A percentile compares a stretch with the other conserved stretches of the same genome.
Evolutionary conservation across 2,329 filamentous ascomycete species (phyloP).

Genomic region (Dothiorella sarmentorum): DNA sequence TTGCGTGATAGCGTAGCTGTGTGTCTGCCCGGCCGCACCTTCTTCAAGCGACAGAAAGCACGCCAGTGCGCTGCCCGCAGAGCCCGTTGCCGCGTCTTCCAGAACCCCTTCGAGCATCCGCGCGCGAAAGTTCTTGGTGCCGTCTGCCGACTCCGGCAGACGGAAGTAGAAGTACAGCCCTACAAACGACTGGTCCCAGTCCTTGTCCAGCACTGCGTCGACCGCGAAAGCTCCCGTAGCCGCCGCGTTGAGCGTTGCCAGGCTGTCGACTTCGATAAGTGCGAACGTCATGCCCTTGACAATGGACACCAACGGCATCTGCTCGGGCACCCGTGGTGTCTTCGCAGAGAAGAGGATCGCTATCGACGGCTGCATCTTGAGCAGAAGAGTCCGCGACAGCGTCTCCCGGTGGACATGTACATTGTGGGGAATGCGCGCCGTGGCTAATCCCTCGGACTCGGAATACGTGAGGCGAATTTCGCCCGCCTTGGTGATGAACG

Average conservation of each 20-base stretch:
- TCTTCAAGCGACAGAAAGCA: slow-evolving; percentile 45
- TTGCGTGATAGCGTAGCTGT: slow-evolving; percentile 45
- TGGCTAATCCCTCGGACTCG: slow-evolving; percentile 45
- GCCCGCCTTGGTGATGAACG: slow-evolving; percentile 45
- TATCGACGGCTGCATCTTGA: slow-evolving; percentile 37
- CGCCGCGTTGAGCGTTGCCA: slow-evolving; percentile 55
- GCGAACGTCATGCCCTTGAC: slow-evolving; percentile 73
- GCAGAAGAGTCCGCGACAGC: slow-evolving; percentile 25
- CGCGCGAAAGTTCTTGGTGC: slow-evolving; percentile 47
- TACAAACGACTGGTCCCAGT: slow-evolving; percentile 55
- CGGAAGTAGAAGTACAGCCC: slow-evolving; percentile 59
- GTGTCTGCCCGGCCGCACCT: slow-evolving; percentile 30
- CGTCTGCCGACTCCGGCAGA: slow-evolving; percentile 29
- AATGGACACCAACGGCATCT: slow-evolving; percentile 46
- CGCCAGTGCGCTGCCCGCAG: slow-evolving; percentile 47
- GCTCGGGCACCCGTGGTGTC: slow-evolving; percentile 18
- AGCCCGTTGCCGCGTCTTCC: slow-evolving; percentile 52
- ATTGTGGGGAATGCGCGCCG: slow-evolving; percentile 64
- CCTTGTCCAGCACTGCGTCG: slow-evolving; percentile 38
- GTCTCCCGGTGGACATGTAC: slow-evolving; percentile 56
- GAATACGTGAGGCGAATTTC: slow-evolving; percentile 43
- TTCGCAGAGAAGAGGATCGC: slow-evolving; percentile 17
- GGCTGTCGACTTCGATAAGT: slow-evolving; percentile 58
- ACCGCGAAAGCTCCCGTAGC: slow-evolving; percentile 35
- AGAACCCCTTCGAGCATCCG: slow-evolving; percentile 56